These are phyloP conservation scores for Cadophora malorum DNA, from an alignment of 2,329 filamentous ascomycete genomes.

Conservation along the genomic window DNA sequence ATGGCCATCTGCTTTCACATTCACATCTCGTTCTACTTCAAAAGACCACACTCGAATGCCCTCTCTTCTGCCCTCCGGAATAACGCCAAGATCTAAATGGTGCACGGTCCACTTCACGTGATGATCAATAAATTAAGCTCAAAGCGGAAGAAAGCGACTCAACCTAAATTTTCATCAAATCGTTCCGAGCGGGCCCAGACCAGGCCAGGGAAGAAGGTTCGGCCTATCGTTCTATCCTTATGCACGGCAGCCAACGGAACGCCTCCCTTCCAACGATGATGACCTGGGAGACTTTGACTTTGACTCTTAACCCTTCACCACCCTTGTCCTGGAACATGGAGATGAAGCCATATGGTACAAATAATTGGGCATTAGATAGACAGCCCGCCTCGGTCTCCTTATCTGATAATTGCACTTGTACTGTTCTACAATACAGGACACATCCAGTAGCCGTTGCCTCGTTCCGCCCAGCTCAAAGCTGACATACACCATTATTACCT, in stretches of 20 bases:
- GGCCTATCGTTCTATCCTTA: conserved; percentile 13
- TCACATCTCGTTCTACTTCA: too few species aligned
- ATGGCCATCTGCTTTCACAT: too few species aligned
- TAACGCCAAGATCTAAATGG: background rate
- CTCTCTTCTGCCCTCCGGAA: background rate
- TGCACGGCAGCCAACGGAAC: conserved; percentile 14
- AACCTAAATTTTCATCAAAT: background rate
- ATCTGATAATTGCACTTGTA: background rate
- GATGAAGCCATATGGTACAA: background rate
- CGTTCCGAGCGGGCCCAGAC: conserved; percentile 1
- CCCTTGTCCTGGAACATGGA: background rate
- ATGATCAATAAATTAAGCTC: conserved; percentile 6
- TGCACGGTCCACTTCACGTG: background rate
- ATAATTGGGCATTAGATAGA: background rate
- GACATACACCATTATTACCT: background rate
- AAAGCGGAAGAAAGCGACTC: conserved; percentile 9
- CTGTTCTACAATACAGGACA: background rate
- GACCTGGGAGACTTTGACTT: background rate
- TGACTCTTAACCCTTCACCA: too few species aligned
- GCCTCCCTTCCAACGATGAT: background rate
- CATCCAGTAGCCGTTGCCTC: background rate
- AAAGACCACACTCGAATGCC: too few species aligned
- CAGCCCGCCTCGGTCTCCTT: background rate
- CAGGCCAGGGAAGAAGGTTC: conserved; percentile 11
- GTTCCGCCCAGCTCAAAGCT: conserved; percentile 14